phyloP scores from a whole-genome alignment of 2,329 filamentous ascomycete genomes.

The Neophaeococcomyces mojaviensis region DNA sequence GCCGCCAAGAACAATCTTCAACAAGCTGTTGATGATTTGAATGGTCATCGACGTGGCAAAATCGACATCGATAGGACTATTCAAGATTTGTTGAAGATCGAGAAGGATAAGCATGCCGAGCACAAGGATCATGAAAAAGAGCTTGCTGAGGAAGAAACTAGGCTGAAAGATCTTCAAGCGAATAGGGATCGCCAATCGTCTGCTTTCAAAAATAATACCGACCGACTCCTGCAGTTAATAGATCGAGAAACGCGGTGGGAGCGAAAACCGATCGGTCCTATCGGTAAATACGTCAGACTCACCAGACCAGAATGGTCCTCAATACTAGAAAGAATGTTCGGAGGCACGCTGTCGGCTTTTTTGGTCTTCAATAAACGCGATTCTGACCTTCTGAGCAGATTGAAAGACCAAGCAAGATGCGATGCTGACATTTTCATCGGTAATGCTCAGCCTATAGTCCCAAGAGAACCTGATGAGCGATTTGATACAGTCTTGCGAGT shows the following conservation, averaged over 20 bases:
- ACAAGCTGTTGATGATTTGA: conserved; percentile 37
- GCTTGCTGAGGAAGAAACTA: conserved; percentile 38
- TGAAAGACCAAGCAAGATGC: conserved; percentile 46
- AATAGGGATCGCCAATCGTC: conserved; percentile 54
- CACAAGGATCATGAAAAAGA: conserved; percentile 49
- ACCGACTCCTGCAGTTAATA: conserved; percentile 38
- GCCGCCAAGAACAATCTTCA: conserved; percentile 47
- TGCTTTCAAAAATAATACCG: conserved; percentile 48
- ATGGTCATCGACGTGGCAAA: conserved; percentile 34
- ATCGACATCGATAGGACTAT: conserved; percentile 30
- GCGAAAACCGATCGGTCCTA: conserved; percentile 69
- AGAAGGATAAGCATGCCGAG: conserved; percentile 21
- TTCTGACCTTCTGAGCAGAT: conserved; percentile 55
- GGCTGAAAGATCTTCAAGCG: conserved; percentile 46
- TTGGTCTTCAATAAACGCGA: conserved; percentile 73
- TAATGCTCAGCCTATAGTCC: conserved; percentile 25
- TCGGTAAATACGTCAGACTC: conserved; percentile 71
- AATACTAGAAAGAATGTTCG: conserved; percentile 70
- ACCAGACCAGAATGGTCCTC: conserved; percentile 74
- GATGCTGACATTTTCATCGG: conserved; percentile 58
- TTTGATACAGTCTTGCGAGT: conserved; percentile 74
- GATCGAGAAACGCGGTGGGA: conserved; percentile 61
- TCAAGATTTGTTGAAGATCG: conserved; percentile 25
- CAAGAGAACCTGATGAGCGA: conserved; percentile 59
- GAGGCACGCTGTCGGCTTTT: conserved; percentile 64